Evolutionary conservation across 2,329 filamentous ascomycete species (phyloP).

Genomic region (Penicillium sp.): DNA sequence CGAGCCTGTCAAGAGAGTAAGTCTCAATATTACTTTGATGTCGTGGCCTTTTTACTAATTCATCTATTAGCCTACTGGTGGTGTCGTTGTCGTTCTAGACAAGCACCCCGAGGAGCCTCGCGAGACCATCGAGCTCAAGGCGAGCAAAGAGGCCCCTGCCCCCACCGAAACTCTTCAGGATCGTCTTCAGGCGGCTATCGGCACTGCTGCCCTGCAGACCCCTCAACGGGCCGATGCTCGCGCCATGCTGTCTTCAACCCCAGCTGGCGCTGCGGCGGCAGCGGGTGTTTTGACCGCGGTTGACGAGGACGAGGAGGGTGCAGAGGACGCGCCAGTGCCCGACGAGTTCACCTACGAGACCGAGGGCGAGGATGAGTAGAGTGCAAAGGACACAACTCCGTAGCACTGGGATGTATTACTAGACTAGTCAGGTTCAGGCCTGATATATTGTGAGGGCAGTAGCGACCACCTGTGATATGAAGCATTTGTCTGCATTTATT

Average conservation of each 20-base stretch:
- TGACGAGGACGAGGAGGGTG: slow-evolving; percentile 64
- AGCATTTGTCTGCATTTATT: slow-evolving; percentile 15
- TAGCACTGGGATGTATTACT: slow-evolving; percentile 36
- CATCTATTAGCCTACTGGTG: slow-evolving; percentile 72
- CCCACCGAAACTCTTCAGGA: slow-evolving; percentile 43
- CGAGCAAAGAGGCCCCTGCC: slow-evolving; percentile 65
- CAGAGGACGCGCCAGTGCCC: slow-evolving; percentile 48
- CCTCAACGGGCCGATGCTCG: slow-evolving; percentile 30
- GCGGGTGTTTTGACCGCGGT: slow-evolving; percentile 81
- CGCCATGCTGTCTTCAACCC: slow-evolving; percentile 22
- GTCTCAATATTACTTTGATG: slow-evolving; percentile 25
- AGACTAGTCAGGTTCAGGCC: slow-evolving; percentile 33
- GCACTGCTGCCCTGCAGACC: slow-evolving; percentile 32
- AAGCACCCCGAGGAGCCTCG: slow-evolving; percentile 76
- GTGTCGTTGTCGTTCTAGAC: slow-evolving; percentile 87
- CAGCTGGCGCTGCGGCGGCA: slow-evolving; percentile 63
- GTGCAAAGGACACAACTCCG: slow-evolving; percentile 9
- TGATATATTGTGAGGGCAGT: slow-evolving; percentile 23
- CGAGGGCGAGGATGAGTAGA: slow-evolving; percentile 38
- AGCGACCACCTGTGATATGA: slow-evolving; percentile 21
- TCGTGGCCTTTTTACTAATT: slow-evolving; percentile 41
- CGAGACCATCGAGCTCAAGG: slow-evolving; percentile 81
- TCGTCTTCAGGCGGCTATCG: slow-evolving; percentile 42
- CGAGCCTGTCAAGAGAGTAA: slow-evolving; percentile 86
- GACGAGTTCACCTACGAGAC: slow-evolving; percentile 49